Evolutionary conservation across 2,329 filamentous ascomycete genomes (phyloP).

Genomic region (Trichoderma oligosporum): DNA sequence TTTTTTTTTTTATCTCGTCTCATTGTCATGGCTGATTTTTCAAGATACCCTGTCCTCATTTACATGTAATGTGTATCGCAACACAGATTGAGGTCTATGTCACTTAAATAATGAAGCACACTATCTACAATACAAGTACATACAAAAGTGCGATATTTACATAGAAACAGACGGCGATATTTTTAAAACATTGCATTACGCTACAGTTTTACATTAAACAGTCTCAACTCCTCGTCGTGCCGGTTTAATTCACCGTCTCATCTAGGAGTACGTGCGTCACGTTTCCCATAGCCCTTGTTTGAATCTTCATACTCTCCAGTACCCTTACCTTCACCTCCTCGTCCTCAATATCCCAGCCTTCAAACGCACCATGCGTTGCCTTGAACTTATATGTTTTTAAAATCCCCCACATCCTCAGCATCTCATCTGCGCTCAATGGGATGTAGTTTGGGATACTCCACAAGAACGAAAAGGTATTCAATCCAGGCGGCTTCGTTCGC

Average conservation of each 20-base stretch:
- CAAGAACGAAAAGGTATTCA: constrained; percentile 65
- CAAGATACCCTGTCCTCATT: constrained; percentile 15
- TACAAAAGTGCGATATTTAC: not conserved
- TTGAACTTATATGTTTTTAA: constrained; percentile 59
- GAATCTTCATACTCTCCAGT: constrained; percentile 73
- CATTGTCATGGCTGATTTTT: not conserved
- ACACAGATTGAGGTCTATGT: constrained; percentile 6
- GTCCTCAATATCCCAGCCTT: constrained; percentile 57
- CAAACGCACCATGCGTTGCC: constrained; percentile 65
- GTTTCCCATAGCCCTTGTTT: constrained; percentile 53
- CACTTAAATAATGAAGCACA: not conserved
- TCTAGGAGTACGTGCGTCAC: constrained; percentile 39
- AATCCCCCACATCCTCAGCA: constrained; percentile 66
- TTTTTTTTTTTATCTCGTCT: not conserved
- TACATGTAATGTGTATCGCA: constrained; percentile 3
- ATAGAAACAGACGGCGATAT: not conserved
- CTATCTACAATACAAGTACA: not conserved
- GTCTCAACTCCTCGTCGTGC: not conserved
- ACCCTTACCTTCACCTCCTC: constrained; percentile 59
- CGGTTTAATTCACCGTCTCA: constrained; percentile 21
- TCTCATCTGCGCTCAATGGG: constrained; percentile 60
- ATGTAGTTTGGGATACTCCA: constrained; percentile 76
- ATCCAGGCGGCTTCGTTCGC: constrained; percentile 38
- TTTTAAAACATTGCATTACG: not conserved
- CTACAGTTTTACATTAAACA: not conserved